Base-by-base conservation (phyloP, 495 filamentous ascomycete genomes). In the Hypoxylon subgilvum region DNA sequence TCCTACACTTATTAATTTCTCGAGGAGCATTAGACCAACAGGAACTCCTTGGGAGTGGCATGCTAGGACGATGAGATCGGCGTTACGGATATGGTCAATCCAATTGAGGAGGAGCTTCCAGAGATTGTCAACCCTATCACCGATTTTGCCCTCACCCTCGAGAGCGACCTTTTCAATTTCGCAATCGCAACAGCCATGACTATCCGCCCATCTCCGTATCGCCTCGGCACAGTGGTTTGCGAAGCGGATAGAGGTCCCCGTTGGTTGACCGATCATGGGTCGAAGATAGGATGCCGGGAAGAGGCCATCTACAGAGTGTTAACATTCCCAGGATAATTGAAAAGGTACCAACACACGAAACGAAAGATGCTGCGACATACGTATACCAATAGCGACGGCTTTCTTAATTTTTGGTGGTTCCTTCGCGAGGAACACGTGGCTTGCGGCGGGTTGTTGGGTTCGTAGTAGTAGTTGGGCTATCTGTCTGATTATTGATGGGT, bases 21-120 rank as follows among this genome's bases (percentile, higher is more conserved):
- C 91, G 17, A 97, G 79, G n/a, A 98, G 78, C 86, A 96, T 96
- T 46, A 96, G 83, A 4, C 88, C 87, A 0, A 98, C 94, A 1
- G 95, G 92, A 0, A 97, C 95, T 21, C 94, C 94, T 70, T 98
- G 94, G 14, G 90, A 96, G 71, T 98, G 94, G 57, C 91, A 96
- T 13, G 89, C 91, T 27, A 98, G 73, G 46, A 98, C 67, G 34
- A 98, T 87, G 47, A 97, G 87, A 71, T 98, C 94, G 0, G 94
- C 92, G 40, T 82, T 82, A 42, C 87, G 84, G 18, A 98, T 88
- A 47, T 94, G 86, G 17, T 96, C 89, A 70, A 96, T 90, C 92
- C 91, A 96, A 67, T 96, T 97, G 21, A 97, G 76, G 19, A 97
- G 74, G 1, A 97, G 78, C 69, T 94, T 96, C 94, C 94, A 98